Evolutionary conservation across 176 grass and related monocot genomes (phyloP), one percentile per base, ranked within the genome.

Genomic region (Carex pumila): DNA sequence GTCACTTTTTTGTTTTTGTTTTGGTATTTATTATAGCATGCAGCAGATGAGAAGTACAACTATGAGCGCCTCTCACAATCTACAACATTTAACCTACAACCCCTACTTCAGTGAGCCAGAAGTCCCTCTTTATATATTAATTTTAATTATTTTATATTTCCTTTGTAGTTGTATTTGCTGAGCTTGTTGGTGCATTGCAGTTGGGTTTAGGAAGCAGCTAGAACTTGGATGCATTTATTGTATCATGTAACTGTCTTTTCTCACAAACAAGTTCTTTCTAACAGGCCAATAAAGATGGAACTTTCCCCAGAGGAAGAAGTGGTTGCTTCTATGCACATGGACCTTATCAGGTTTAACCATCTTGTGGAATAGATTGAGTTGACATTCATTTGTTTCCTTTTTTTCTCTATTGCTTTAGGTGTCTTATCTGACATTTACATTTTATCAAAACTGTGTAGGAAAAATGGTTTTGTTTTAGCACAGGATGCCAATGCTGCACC

Each of bases 1-100:
- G 17, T 62, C 61, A 66, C 14, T 14, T 78, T 36, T 82, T 45
- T 10, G 34, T 15, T 34, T 43, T 18, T 25, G 10, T 85, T 84
- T 86, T 73, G 14, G 50, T 43, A 85, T 79, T 81, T 52, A 19
- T 79, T 91, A 79, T 83, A 98, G 95, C 95, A 98, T 93, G 95
- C 95, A 81, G 92, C 92, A 82, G 95, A 98, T 93, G 95, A 98
- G 85, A 95, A 98, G 80, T 93, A 90, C 87, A 98, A 95, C 84
- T 98, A 91, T 83, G 95, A 98, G 89, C 89, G 84, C 56, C 89
- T 98, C 58, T 98, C 95, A 66, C 89, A 88, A 47, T 95, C 95
- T 87, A 98, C 95, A 79, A 95, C 82, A 66, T 95, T 95, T 88
- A 98, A 90, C 76, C 37, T 95, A 84, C 92, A 98, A 60, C 95